Evolutionary conservation across 2,329 filamentous ascomycete species (phyloP).

Genomic region (Neofusicoccum ribis): DNA sequence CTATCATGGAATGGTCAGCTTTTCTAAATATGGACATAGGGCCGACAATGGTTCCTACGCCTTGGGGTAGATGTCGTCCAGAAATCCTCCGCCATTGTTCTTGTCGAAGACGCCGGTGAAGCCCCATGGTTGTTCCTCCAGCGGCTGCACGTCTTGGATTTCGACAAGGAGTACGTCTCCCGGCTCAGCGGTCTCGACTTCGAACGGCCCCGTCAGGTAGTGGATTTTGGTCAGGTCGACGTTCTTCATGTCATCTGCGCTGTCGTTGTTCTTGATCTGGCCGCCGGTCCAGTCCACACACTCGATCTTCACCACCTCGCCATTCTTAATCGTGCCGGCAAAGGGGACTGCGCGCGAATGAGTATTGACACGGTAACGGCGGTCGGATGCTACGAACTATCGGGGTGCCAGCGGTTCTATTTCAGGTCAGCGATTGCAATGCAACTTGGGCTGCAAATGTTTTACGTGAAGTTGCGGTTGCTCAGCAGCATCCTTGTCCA

Average conservation of each 20-base stretch:
- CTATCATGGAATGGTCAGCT: constrained; percentile 44
- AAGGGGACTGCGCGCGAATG: constrained; percentile 63
- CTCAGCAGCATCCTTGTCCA: constrained; percentile 69
- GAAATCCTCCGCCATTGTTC: constrained; percentile 82
- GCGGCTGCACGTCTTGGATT: constrained; percentile 90
- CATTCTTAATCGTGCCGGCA: constrained; percentile 71
- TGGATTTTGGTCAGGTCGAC: constrained; percentile 83
- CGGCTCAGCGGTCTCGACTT: constrained; percentile 79
- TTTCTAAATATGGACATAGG: not conserved
- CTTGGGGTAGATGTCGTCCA: constrained; percentile 83
- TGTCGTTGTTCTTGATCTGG: constrained; percentile 86
- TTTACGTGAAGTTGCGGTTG: constrained; percentile 71
- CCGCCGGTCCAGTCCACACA: constrained; percentile 76
- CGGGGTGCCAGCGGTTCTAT: constrained; percentile 91
- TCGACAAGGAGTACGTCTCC: constrained; percentile 85
- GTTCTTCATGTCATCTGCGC: constrained; percentile 81
- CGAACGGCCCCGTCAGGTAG: constrained; percentile 86
- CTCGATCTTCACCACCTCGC: constrained; percentile 90
- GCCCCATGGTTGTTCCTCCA: constrained; percentile 84
- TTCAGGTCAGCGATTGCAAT: constrained; percentile 12
- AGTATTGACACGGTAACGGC: not conserved
- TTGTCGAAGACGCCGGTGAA: constrained; percentile 82
- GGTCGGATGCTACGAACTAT: constrained; percentile 58
- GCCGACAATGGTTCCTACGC: constrained; percentile 55
- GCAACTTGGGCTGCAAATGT: constrained; percentile 17